Percentiles rank a stretch among this genome's conserved stretches.
Evolutionary conservation across 768 basidiomycete genomes (phyloP).

Genomic region (Suillus sp.): DNA sequence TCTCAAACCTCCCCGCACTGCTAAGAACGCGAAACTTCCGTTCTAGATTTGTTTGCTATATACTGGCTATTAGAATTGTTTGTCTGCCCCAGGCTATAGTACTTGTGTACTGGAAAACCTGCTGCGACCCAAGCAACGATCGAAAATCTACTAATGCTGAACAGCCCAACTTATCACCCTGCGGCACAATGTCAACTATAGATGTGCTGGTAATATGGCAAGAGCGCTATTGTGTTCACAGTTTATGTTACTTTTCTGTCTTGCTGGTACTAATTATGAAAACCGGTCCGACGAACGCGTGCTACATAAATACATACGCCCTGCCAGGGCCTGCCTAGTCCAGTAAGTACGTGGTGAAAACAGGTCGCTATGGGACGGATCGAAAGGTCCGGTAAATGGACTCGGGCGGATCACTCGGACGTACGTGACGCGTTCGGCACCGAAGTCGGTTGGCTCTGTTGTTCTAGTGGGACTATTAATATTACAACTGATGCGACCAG

Average conservation of each 20-base stretch:
- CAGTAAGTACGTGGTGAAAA: not conserved
- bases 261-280: not conserved
- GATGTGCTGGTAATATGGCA: not conserved
- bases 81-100: not conserved
- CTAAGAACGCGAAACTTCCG: slow-evolving; percentile 58
- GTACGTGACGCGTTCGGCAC: not conserved
- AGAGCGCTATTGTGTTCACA: not conserved
- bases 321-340: no score
- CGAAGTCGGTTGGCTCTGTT: not conserved
- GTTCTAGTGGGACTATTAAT: not conserved
- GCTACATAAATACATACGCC: not conserved
- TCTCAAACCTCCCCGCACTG: slow-evolving; percentile 50
- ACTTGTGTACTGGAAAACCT: not conserved
- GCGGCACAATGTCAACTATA: not conserved
- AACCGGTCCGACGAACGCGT: not conserved
- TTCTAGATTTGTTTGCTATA: slow-evolving; percentile 42
- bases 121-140: not conserved
- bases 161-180: not conserved
- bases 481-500: not conserved
- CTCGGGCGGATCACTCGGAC: not conserved
- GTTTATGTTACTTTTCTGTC: no score
- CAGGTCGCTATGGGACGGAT: not conserved
- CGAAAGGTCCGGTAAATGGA: not conserved
- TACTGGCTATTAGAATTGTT: not conserved
- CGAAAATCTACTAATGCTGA: not conserved